phyloP scores from a whole-genome alignment of 495 filamentous ascomycete genomes.

The Penicillium salamii region DNA sequence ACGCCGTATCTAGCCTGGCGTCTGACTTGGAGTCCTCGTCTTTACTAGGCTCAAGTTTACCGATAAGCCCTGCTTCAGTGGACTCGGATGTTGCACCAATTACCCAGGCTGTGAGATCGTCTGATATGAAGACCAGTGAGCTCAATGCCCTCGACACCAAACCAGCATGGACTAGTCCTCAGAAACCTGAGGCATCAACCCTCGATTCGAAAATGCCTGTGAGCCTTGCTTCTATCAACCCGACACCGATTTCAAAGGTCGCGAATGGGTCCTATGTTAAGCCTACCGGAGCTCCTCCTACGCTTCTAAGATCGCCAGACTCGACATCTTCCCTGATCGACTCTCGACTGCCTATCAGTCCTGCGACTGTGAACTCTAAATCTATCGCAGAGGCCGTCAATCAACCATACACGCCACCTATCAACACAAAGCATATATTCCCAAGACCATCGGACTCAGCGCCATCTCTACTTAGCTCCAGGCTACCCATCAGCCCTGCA shows the following conservation, averaged over 20 bases:
- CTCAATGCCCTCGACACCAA: neutral
- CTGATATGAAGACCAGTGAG: too few relatives aligned
- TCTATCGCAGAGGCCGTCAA: neutral
- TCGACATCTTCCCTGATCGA: slow-evolving; percentile 5
- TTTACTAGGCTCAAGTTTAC: neutral
- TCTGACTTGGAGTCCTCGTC: neutral
- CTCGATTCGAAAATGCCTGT: neutral
- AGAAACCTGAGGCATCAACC: neutral
- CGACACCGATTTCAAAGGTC: neutral
- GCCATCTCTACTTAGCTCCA: slow-evolving; percentile 12
- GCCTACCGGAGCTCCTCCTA: neutral
- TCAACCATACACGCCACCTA: neutral
- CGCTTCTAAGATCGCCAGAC: neutral
- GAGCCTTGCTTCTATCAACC: neutral
- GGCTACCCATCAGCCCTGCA: slow-evolving; percentile 30
- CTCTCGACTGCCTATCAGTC: slow-evolving; percentile 12
- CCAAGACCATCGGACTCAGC: slow-evolving; percentile 10
- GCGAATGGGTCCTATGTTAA: neutral
- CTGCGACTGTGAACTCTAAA: neutral
- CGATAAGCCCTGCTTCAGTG: neutral
- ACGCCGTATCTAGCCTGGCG: neutral
- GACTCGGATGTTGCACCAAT: neutral
- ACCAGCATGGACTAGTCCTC: neutral
- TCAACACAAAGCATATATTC: neutral
- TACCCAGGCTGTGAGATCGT: too few relatives aligned